Base-by-base conservation (phyloP, 768 basidiomycete genomes). In the Candolleomyces eurysporus region DNA sequence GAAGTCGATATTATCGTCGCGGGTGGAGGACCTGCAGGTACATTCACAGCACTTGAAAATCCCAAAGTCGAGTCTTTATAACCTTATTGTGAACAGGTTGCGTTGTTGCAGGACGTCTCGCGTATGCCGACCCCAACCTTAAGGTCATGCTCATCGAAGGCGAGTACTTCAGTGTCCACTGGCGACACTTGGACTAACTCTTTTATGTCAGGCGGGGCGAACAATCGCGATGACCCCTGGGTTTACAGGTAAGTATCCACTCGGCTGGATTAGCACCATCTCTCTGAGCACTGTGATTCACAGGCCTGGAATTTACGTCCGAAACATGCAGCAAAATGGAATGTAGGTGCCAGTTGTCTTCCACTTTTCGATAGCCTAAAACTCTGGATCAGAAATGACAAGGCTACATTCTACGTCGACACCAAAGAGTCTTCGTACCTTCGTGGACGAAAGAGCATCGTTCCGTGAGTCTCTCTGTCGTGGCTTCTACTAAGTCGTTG, bases 101-200 rank as follows among this genome's bases (percentile, higher is more conserved):
- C 67, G 88, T 87, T 55, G 82, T 85, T 31, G 88, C 88, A 13
- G 88, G 88, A 58, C 79, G 88, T 59, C 73, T 90, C 57, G 88
- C 88, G 0, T 86, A 84, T 66, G 87, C 88, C 43, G 88, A 89
- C 72, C 87, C 88, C 26, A 89, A 76, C 67, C 72, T 90, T 59
- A 88, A 89, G 70, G 87, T 90, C 61, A 87, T 89, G 85, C 82
- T 90, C 66, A 85, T 89, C 61, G 88, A 89, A 78, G 88, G 86
- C 83, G 58, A 21, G 71, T 48, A 36, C 19, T 16, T 3, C 32
- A 48, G 21, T 13, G 32, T 9, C 32, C 5, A 51, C 16, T 19
- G 7, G 3, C 19, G 11, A 36, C 40, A 8, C 21, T 8, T 13
- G 19, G 6, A 3, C 40, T 45, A 39, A 43, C 45, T 8, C 26